Conservation (phyloP, 768 basidiomycete species). For the Amylocystis lapponica region DNA sequence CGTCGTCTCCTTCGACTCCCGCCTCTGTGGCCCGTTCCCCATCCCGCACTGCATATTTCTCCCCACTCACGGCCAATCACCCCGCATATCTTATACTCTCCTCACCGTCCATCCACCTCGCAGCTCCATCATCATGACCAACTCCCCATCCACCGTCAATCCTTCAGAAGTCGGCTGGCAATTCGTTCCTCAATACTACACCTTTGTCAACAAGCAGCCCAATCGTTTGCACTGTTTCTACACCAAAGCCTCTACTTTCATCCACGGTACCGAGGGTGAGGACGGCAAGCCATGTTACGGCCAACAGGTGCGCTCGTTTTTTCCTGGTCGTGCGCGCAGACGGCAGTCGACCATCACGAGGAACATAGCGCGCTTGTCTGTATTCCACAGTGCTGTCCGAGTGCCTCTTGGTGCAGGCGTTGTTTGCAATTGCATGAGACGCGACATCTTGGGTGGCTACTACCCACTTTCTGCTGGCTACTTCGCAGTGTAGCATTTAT, state of each 20-base stretch:
- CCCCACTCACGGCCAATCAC: constrained; percentile 6
- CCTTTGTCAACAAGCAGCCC: constrained; percentile 97
- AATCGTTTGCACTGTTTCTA: constrained; percentile 98
- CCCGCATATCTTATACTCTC: background rate
- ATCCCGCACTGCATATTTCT: constrained; percentile 26
- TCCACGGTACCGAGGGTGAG: constrained; percentile 97
- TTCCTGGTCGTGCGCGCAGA: no score
- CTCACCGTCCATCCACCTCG: no score
- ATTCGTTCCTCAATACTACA: constrained; percentile 99
- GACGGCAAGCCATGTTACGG: constrained; percentile 85
- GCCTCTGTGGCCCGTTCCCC: constrained; percentile 21
- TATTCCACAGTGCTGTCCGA: background rate
- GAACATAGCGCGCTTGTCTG: background rate
- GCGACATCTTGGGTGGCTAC: no score
- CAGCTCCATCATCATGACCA: constrained; percentile 23
- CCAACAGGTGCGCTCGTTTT: constrained; percentile 65
- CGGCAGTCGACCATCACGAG: constrained; percentile 6
- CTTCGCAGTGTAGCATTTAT: no score
- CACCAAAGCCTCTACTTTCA: constrained; percentile 95
- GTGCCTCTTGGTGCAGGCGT: no score
- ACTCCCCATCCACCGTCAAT: constrained; percentile 46
- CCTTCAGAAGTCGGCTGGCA: constrained; percentile 98
- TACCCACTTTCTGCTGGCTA: no score
- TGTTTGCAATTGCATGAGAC: no score
- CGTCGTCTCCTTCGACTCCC: constrained; percentile 13